Conservation (phyloP, 192 early-diverging fungal species). For the Linderina pennispora region DNA sequence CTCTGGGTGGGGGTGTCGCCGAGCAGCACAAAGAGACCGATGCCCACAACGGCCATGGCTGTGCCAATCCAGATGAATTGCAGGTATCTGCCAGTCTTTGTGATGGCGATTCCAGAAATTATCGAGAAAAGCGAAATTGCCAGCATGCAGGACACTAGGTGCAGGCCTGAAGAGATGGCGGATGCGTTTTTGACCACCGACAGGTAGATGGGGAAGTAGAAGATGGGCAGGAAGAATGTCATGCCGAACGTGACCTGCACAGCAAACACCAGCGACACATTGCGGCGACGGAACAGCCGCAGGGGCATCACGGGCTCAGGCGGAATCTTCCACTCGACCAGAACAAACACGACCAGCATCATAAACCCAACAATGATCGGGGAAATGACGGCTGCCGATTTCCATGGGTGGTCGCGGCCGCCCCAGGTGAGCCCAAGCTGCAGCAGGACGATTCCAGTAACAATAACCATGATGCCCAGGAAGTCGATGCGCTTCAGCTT, state of each 20-base stretch:
- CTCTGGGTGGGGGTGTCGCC: conserved; percentile 18
- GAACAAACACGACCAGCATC: conserved; percentile 40
- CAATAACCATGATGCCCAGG: conserved; percentile 51
- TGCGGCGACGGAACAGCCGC: conserved; percentile 51
- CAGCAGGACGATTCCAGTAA: conserved; percentile 55
- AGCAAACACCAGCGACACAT: conserved; percentile 16
- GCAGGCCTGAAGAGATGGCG: conserved; percentile 31
- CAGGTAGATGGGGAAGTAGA: conserved; percentile 60
- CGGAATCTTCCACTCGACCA: conserved; percentile 55
- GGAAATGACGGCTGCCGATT: conserved; percentile 43
- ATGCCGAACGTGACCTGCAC: conserved; percentile 28
- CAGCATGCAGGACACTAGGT: conserved; percentile 37
- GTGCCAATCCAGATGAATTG: conserved; percentile 22
- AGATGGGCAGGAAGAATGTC: conserved; percentile 35
- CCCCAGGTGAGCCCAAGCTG: conserved; percentile 71
- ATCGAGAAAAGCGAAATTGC: conserved; percentile 25
- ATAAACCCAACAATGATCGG: conserved; percentile 27
- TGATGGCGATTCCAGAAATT: conserved; percentile 18
- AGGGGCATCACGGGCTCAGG: conserved; percentile 63
- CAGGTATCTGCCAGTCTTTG: conserved; percentile 27
- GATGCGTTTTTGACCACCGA: conserved; percentile 54
- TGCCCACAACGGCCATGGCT: conserved; percentile 12
- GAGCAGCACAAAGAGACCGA: conserved; percentile 27
- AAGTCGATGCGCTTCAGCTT: conserved; percentile 66
- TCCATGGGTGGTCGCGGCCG: conserved; percentile 56